phyloP scores from a whole-genome alignment of 495 filamentous ascomycete genomes.

The Parachaetomium inaequale region DNA sequence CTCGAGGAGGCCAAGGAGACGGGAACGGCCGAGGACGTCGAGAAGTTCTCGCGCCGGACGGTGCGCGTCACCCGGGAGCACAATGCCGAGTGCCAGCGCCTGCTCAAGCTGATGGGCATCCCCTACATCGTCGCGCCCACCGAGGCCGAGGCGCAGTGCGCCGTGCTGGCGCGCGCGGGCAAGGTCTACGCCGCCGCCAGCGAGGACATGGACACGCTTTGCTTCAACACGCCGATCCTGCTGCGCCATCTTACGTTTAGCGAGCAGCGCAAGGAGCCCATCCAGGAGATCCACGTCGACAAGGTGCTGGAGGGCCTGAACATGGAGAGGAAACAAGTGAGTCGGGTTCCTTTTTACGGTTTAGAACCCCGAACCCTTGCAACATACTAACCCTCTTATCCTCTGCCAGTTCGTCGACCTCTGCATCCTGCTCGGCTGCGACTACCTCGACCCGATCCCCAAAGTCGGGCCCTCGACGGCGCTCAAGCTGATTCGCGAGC shows the following conservation, averaged over 20 bases:
- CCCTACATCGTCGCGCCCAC: slow-evolving; percentile 94
- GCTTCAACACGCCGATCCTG: slow-evolving; percentile 88
- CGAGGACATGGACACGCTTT: slow-evolving; percentile 99
- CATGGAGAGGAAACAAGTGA: slow-evolving; percentile 81
- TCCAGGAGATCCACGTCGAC: slow-evolving; percentile 87
- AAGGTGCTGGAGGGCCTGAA: slow-evolving; percentile 77
- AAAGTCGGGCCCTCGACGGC: slow-evolving; percentile 90
- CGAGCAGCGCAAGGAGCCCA: slow-evolving; percentile 95
- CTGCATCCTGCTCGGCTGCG: slow-evolving; percentile 95
- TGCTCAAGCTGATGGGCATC: slow-evolving; percentile 91
- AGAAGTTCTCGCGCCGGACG: slow-evolving; percentile 94
- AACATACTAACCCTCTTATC: not conserved
- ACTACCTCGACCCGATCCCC: slow-evolving; percentile 94
- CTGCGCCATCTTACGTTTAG: slow-evolving; percentile 92
- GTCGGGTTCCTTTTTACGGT: not conserved
- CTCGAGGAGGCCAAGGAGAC: slow-evolving; percentile 96
- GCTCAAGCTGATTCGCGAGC: slow-evolving; percentile 85
- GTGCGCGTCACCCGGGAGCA: slow-evolving; percentile 95
- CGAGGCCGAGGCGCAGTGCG: slow-evolving; percentile 96
- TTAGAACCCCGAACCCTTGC: not conserved
- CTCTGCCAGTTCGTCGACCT: slow-evolving; percentile 82
- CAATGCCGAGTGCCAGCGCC: slow-evolving; percentile 86
- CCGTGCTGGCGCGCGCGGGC: slow-evolving; percentile 80
- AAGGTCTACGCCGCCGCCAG: slow-evolving; percentile 96
- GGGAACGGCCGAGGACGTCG: slow-evolving; percentile 91